A percentile compares a stretch with the other conserved stretches of the same genome.
phyloP scores from a whole-genome alignment of 805 yeast genomes.

The Barnettozyma populi region DNA sequence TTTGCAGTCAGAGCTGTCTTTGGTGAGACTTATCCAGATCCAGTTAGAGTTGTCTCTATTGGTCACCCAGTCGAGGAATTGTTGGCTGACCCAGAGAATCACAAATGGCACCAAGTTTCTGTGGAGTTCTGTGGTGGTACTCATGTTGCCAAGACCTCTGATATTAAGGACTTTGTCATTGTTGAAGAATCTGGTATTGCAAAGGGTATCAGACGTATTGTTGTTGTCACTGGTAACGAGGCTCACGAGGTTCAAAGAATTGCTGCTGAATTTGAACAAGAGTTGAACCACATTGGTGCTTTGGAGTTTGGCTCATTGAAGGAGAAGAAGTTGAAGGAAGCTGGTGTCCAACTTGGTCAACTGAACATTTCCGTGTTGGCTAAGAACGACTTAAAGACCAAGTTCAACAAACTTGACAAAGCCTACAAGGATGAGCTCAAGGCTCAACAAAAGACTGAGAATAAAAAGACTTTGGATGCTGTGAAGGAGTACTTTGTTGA shows the following conservation, averaged over 20 bases:
- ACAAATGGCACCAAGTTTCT: conserved; percentile 72
- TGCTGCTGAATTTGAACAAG: conserved; percentile 64
- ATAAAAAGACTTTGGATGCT: conserved; percentile 72
- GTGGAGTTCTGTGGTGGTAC: conserved; percentile 99
- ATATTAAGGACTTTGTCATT: conserved; percentile 84
- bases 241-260: conserved; percentile 87
- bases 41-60: conserved; percentile 95
- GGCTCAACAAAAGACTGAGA: conserved; percentile 81
- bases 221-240: conserved; percentile 89
- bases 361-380: conserved; percentile 75
- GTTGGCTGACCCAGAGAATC: conserved; percentile 60
- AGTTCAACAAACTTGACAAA: conserved; percentile 78
- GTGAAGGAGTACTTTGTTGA: conserved; percentile 64
- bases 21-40: conserved; percentile 98
- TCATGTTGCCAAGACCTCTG: conserved; percentile 88
- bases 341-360: conserved; percentile 80
- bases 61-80: conserved; percentile 87
- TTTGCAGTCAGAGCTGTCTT: conserved; percentile 93
- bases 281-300: conserved; percentile 52
- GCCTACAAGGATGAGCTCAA: conserved; percentile 83
- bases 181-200: conserved; percentile 97
- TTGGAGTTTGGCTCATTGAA: conserved; percentile 70
- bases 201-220: conserved; percentile 96
- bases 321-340: conserved; percentile 77
- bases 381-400: conserved; percentile 69